Base-by-base conservation (phyloP, 352 stramenopile genomes). In the Pythium periplocum region DNA sequence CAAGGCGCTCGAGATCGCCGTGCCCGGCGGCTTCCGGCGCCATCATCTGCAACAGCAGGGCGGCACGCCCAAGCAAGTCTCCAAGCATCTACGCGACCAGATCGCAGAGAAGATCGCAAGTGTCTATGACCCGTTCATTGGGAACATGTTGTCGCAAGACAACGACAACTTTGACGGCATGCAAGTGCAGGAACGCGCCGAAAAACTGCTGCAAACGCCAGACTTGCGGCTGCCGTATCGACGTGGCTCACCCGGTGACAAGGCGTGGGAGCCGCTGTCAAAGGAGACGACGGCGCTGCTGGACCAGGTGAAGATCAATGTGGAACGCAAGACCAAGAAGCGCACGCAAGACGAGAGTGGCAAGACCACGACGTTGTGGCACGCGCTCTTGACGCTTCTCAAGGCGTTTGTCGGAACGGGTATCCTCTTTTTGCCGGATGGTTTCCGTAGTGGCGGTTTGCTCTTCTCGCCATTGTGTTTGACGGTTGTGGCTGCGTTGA, bases 91-190 rank as follows among this genome's bases (percentile, higher is more conserved):
- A 42, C 78, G 80, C 33, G 61, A 86, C 44, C 69, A 86, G 53
- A 93, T 93, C 62, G 66, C 89, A 37, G 69, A 85, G 48, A 71
- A 73, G 41, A 87, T 93, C 48, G 71, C 78, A 48, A 75, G 64
- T 48, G 80, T 91, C 48, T 93, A 93, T 69, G 75, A 93, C 50
- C 80, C 80, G 37, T 89, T 93, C 53, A 93, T 93, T 51, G 77
- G 76, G 50, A 89, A 62, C 55, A 90, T 91, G 47, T 55, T 93
- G 34, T 86, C 78, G 47, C 83, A 93, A 48, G 81, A 90, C 67
- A 90, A 89, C 60, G 83, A 93, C 59, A 55, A 73, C 37, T 93
- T 83, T 61, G 80, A 90, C 52, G 74, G 87, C 53, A 75, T 93
- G 59, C 71, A 69, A 35, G 72, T 85, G 4, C 59, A 88, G 31